A percentile compares a stretch with the other conserved stretches of the same genome.
Evolutionary conservation across 2,329 filamentous ascomycete genomes (phyloP).

Genomic region (Hirsutella minnesotensis): DNA sequence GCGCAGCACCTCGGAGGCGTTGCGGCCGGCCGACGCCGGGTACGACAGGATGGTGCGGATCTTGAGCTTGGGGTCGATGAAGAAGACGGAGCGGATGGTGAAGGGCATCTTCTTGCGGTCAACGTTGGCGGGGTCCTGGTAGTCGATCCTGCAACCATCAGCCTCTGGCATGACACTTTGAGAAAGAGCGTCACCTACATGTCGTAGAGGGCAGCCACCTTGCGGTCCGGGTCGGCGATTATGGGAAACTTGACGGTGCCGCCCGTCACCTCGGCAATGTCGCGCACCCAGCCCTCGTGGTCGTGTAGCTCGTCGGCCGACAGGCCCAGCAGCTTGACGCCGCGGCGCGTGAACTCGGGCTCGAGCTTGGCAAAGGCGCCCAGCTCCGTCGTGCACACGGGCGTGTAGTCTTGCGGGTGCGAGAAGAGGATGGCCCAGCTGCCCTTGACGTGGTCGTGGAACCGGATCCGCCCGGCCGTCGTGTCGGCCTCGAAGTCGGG

Average conservation of each 20-base stretch:
- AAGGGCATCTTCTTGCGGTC: constrained; percentile 77
- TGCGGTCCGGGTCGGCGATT: constrained; percentile 67
- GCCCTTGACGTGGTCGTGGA: constrained; percentile 70
- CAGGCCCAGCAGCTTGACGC: constrained; percentile 84
- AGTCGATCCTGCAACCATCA: constrained; percentile 47
- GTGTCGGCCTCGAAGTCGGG: constrained; percentile 80
- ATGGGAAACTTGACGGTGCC: constrained; percentile 65
- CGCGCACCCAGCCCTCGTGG: constrained; percentile 83
- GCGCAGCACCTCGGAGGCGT: constrained; percentile 67
- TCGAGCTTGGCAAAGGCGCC: constrained; percentile 85
- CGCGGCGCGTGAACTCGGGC: constrained; percentile 75
- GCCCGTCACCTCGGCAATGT: constrained; percentile 70
- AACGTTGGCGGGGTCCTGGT: constrained; percentile 72
- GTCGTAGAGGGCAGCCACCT: constrained; percentile 66
- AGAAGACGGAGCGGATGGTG: constrained; percentile 89
- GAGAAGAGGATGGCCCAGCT: constrained; percentile 77
- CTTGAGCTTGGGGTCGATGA: constrained; percentile 89
- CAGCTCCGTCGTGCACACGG: constrained; percentile 91
- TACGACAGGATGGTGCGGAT: constrained; percentile 89
- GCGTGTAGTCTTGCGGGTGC: constrained; percentile 83
- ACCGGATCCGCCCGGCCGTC: constrained; percentile 66
- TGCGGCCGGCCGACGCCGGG: constrained; percentile 80
- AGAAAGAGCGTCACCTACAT: constrained; percentile 41
- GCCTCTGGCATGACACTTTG: neutral
- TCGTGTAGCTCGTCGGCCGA: constrained; percentile 75